Base-by-base conservation (phyloP, 495 filamentous ascomycete genomes). In the Jackrogersella multiformis region DNA sequence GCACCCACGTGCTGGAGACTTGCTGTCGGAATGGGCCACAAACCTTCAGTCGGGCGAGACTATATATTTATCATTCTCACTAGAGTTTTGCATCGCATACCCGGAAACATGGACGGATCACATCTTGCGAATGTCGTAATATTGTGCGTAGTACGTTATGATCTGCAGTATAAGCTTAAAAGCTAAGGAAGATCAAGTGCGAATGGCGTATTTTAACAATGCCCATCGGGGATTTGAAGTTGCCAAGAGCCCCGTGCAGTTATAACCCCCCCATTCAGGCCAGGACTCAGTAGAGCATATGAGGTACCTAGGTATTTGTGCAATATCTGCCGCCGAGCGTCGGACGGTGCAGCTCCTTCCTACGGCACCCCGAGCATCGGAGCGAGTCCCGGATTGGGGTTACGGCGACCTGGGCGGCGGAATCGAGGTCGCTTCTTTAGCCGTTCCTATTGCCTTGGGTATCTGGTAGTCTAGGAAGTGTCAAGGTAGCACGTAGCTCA, bases 401-500 rank as follows among this genome's bases (percentile, higher is more conserved):
- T 12, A 34, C 44, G 35, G 34, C 48, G 35, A 28, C 23, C 23
- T 52, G 16, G 9, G 15, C 5, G 32, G 23, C 23, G 34, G 49
- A 23, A 12, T 41, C 32, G 23, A 21, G 24, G 24, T 41, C 8
- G 24, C 35, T 9, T 34, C 36, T 18, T 23, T 23, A 36, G 13
- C 38, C 15, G 10, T 49, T 21, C 15, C 38, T 13, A 9, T 30
- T 24, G 20, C 38, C 52, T 41, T 30, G 7, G 42, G 20, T n/a
- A 24, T 39, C 10, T 12, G 20, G 15, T 1, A n/a, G 12, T 20
- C 9, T 21, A 36, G 6, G 16, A 2, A 35, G 45, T 30, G 26
- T 72, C 52, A 76, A 26, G 71, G 73, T 38, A 87, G 77, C 26
- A 74, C 64, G 72, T 88, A 88, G 57, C 79, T 81, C 36, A 89